Base-by-base conservation (phyloP, 768 basidiomycete species). In the Trametopsis cervina region DNA sequence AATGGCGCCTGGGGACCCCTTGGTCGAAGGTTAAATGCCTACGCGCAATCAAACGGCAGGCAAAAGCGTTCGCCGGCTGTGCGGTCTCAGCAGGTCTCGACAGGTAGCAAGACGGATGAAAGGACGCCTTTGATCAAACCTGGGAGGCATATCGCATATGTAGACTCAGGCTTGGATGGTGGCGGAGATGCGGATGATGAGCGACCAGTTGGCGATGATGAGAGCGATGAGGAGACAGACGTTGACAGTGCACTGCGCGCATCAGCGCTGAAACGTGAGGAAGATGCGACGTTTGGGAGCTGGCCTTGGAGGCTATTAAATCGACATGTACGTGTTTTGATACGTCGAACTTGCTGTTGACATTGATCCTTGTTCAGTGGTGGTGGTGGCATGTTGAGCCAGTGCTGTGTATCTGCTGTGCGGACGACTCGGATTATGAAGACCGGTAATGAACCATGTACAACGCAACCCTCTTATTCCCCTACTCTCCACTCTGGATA, bases 331-430 rank as follows among this genome's bases (percentile, higher is more conserved):
- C 54, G 82, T 71, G 5, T 18, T 17, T 29, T 23, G 10, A 42
- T 27, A 20, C 21, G 24, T 2, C 29, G 29, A 15, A 33, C 29
- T 15, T 33, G 29, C 29, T n/a, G n/a, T n/a, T 33, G 29, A 33
- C 29, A 24, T 22, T 36, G 21, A n/a, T 21, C 11, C 15, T n/a
- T 33, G 22, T 5, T 44, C 54, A 89, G 88, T 89, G 88, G 87
- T 91, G 89, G 88, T 80, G 82, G 82, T 85, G 83, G 84, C 77
- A 79, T 46, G 44, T 85, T 1, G 78, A 84, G 55, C 77, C 81
- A 4, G 60, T 84, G 17, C 44, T 85, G 9, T 80, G 78, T 56
- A 89, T 83, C 63, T 72, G 73, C 44, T 83, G 78, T 59, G 57
- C 62, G 7, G 70, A 67, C 51, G 62, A 76, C 25, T 69, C 74